Conservation (phyloP, 192 early-diverging fungal species). For the Paraglomus brasilianum region DNA sequence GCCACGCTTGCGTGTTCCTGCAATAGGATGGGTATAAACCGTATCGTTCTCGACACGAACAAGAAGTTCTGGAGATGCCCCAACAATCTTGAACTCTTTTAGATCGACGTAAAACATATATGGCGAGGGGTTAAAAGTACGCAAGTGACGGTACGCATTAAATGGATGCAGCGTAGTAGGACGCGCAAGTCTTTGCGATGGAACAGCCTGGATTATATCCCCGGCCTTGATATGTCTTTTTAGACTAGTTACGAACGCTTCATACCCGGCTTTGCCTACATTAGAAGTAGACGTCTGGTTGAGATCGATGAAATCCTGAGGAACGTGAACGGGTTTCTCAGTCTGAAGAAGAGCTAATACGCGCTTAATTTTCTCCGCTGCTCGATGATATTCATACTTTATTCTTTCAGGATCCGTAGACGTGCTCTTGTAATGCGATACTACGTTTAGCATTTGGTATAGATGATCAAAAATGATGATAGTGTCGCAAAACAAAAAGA, state of each 20-base stretch:
- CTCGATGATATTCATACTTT: slow-evolving; percentile 65
- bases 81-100: slow-evolving; percentile 90
- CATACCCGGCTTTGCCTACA: slow-evolving; percentile 89
- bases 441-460: slow-evolving; percentile 87
- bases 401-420: slow-evolving; percentile 54
- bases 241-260: slow-evolving; percentile 79
- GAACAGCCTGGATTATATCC: slow-evolving; percentile 98
- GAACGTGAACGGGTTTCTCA: slow-evolving; percentile 73
- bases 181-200: slow-evolving; percentile 86
- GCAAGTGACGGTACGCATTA: slow-evolving; percentile 95
- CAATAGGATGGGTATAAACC: slow-evolving; percentile 95
- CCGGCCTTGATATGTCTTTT: slow-evolving; percentile 93
- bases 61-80: slow-evolving; percentile 98
- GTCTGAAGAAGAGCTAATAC: slow-evolving; percentile 68
- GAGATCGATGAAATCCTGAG: slow-evolving; percentile 70
- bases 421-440: slow-evolving; percentile 81
- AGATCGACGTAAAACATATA: slow-evolving; percentile 99
- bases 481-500: slow-evolving; percentile 94
- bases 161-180: slow-evolving; percentile 92
- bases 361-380: slow-evolving; percentile 63
- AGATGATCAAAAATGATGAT: slow-evolving; percentile 96
- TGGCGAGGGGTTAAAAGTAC: slow-evolving; percentile 96
- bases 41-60: slow-evolving; percentile 81
- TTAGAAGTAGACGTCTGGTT: slow-evolving; percentile 78
- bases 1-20: slow-evolving; percentile 93